Evolutionary conservation across 768 basidiomycete genomes (phyloP).

Genomic region (Imleria badia): DNA sequence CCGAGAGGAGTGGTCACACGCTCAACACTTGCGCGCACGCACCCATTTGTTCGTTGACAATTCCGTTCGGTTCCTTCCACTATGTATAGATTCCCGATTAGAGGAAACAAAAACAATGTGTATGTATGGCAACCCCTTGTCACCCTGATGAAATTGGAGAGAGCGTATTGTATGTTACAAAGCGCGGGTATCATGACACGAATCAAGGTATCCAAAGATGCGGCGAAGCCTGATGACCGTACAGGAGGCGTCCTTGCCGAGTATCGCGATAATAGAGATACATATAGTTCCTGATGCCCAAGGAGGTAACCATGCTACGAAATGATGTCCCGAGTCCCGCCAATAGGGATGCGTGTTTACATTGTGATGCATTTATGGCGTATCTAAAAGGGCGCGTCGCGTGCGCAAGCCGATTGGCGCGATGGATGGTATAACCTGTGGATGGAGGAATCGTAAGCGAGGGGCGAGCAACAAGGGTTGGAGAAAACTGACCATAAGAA

Average conservation of each 20-base stretch:
- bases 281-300: constrained; percentile 15
- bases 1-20: too few relatives aligned
- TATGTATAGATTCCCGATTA: neutral
- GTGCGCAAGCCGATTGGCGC: neutral
- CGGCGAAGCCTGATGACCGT: neutral
- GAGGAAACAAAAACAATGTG: neutral
- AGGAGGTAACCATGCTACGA: neutral
- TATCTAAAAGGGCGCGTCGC: neutral
- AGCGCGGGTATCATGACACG: constrained; percentile 16
- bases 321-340: constrained; percentile 14
- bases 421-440: constrained; percentile 1
- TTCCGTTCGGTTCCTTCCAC: too few relatives aligned
- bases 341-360: constrained; percentile 25
- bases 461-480: neutral
- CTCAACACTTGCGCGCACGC: neutral
- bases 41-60: neutral
- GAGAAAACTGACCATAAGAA: constrained; percentile 3
- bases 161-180: constrained; percentile 4
- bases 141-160: constrained; percentile 10
- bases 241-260: constrained; percentile 8
- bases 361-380: constrained; percentile 26
- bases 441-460: neutral
- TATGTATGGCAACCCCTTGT: constrained; percentile 21
- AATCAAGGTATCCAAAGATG: constrained; percentile 11
- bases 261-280: constrained; percentile 22